Base-by-base conservation (phyloP, 1,284 basidiomycete genomes). In the Austroboletus novae-zelandiae region DNA sequence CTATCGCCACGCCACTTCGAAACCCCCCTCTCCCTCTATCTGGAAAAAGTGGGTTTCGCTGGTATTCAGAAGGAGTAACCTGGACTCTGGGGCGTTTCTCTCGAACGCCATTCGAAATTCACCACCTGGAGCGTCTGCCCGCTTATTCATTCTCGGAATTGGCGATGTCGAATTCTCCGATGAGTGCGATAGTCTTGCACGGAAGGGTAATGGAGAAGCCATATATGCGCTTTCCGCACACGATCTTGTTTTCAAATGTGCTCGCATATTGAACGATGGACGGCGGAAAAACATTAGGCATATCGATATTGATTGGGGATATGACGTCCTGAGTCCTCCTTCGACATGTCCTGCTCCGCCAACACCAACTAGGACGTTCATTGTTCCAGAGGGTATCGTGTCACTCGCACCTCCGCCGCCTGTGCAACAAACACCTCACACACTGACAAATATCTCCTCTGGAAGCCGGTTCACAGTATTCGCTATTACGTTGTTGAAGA, bases 81-180 rank as follows among this genome's bases (percentile, higher is more conserved):
- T 9, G 8, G 25, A 50, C 1, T 60, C 70, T 4, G 55, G 61
- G 6, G 37, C 39, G 0, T 50, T 66, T 6, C 68, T 78, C 15
- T 53, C 59, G 4, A 51, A 51, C 1, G 70, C 67, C 29, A 66
- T 76, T 8, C 49, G 29, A 4, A 48, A 47, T 31, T 56, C 58
- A 14, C 49, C 54, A n/a, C 47, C 51, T 0, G 42, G 60, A 2
- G 68, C 71, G 0, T 70, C 67, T 10, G 52, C 78, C 3, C 77
- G 78, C 9, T 69, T 83, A 1, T 84, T 81, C 50, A 71, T 74
- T 5, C 71, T 84, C 2, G 81, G 80, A 0, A 80, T 84, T n/a
- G 81, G 82, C 9, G 45, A 62, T 34, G 57, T 56, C 2, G 73
- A 77, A 9, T 83, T 81, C 8, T 77, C 70, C 9, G 75, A 69